These are phyloP conservation scores for Takakia lepidozioides DNA, from an alignment of 225 moss, liverwort and hornwort genomes.

Conservation along the genomic window DNA sequence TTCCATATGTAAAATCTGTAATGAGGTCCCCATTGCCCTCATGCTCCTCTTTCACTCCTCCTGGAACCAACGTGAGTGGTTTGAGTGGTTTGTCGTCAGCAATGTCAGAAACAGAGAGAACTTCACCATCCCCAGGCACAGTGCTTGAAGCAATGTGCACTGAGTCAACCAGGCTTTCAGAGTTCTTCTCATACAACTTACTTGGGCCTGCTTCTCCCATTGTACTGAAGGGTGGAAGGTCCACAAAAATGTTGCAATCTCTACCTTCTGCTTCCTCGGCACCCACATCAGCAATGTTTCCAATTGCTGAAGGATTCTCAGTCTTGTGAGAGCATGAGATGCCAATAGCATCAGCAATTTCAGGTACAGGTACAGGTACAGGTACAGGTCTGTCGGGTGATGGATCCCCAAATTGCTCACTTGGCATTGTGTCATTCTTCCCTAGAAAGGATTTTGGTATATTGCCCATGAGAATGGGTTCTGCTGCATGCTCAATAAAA, in stretches of 20 bases:
- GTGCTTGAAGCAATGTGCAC: background rate
- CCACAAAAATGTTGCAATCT: background rate
- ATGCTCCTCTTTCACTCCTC: conserved; percentile 1
- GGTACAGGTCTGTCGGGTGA: too few relatives aligned
- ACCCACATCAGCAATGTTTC: background rate
- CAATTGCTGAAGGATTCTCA: background rate
- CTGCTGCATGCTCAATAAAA: too few relatives aligned
- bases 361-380: too few relatives aligned
- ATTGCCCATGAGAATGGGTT: too few relatives aligned
- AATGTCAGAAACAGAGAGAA: background rate
- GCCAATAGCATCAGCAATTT: background rate
- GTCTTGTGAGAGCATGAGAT: background rate
- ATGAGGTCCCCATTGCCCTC: background rate
- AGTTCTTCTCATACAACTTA: background rate
- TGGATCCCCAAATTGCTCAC: too few relatives aligned
- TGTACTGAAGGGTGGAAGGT: background rate
- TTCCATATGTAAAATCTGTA: background rate
- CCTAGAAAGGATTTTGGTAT: too few relatives aligned
- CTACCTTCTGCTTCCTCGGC: background rate
- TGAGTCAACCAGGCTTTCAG: background rate
- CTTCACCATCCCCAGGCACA: background rate
- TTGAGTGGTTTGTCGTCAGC: background rate
- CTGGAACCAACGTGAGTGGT: background rate
- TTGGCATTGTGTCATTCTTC: too few relatives aligned
- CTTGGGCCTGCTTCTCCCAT: background rate